A percentile compares a stretch with the other conserved stretches of the same genome.
Evolutionary conservation across 225 moss, liverwort and hornwort genomes (phyloP).

Genomic region (Pseudisothecium myosuroides): DNA sequence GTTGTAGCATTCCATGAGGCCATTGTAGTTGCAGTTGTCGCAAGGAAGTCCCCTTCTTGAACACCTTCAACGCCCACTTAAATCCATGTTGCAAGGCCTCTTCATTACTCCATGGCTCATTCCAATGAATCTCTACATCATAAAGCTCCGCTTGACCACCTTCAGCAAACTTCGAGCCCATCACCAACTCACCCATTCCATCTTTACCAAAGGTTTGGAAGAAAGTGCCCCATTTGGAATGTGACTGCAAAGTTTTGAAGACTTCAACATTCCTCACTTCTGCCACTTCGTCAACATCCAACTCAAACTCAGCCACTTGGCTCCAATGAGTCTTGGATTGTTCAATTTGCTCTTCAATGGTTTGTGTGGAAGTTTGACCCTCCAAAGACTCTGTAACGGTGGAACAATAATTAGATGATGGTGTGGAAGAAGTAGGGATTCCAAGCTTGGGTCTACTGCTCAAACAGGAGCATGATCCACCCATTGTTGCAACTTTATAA

Average conservation of each 20-base stretch:
- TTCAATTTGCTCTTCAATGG: background rate
- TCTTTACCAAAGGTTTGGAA: background rate
- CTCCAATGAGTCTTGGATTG: background rate
- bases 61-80: background rate
- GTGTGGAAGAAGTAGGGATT: background rate
- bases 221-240: fast-evolving
- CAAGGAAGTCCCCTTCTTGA: background rate
- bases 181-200: background rate
- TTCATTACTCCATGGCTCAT: background rate
- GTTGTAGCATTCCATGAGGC: fast-evolving
- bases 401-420: background rate
- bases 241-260: background rate
- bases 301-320: background rate
- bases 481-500: background rate
- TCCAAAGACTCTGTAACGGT: fast-evolving
- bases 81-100: fast-evolving
- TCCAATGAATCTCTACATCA: background rate
- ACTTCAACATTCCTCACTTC: background rate
- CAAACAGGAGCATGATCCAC: background rate
- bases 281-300: fast-evolving
- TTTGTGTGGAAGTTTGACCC: background rate
- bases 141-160: background rate
- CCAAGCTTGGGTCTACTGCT: fast-evolving
- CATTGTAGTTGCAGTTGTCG: too few relatives aligned
- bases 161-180: background rate